Base-by-base conservation (phyloP, 306 rosid genomes). In the Lupinus albus region DNA sequence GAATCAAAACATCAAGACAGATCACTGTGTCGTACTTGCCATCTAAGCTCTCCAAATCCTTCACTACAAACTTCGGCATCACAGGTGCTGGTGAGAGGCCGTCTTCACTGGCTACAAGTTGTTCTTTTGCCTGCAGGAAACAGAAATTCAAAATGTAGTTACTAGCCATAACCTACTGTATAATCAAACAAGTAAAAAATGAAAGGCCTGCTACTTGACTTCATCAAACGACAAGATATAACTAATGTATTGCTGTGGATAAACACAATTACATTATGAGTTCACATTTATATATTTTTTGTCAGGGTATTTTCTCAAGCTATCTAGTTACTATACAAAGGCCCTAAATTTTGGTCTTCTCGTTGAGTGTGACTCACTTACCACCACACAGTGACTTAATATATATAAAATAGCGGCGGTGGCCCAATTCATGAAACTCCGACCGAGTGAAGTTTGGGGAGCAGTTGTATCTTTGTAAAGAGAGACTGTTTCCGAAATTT, bases 1-100 rank as follows among this genome's bases (percentile, higher is more conserved):
- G 97, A 73, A 93, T 93, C 78, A 93, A 64, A 71, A 93, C 98
- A 61, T 93, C 98, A 1, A 89, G 79, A 75, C 98, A 89, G 11
- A 89, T 77, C 67, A 93, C 95, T 0, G 89, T 84, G 70, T 89
- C 80, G 51, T 81, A 93, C 72, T 86, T 84, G 58, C 97, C 98
- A 21, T 83, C 86, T 78, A 93, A 83, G 68, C 98, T 89, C 84
- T 92, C 96, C 36, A 92, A 73, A 80, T 92, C 97, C 18, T 80
- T 88, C 76, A 93, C 97, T 78, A 78, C 80, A 61, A 92, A 92
- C 56, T 79, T 84, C 2, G 98, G 98, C 78, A 89, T 32, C 71
- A 70, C 79, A 6, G 74, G 49, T 2, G 58, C 42, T 33, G 77
- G 3, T 28, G 63, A 44, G 3, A 0, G 13, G 8, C 64, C 84